Evolutionary conservation across 768 basidiomycete genomes (phyloP), one percentile per base, ranked within the genome.

Genomic region (Termitomyces sp.): DNA sequence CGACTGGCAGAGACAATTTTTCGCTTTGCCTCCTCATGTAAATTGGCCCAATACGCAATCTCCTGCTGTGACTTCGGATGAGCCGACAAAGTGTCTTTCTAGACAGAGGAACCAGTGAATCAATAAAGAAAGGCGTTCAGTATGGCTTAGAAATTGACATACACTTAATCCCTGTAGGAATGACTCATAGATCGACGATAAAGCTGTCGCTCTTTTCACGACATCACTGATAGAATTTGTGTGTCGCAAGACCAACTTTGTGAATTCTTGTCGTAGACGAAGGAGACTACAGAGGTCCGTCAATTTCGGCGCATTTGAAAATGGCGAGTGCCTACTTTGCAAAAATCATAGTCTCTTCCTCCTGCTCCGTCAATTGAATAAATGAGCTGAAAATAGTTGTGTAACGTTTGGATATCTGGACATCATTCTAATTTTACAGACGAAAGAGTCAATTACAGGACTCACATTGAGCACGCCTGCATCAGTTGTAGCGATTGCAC

Each of bases 281-380:
- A 86, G 75, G 52, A 97, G 76, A 67, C 96, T 98, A 59, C 12
- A 50, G 55, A 54, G 40, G 52, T 47, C 2, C 33, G 36, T 43
- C 26, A 51, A 34, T 7, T 5, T 33, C 0, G 22, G 18, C 9
- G 5, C 27, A 39, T 3, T 33, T 3, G 9, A 34, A 43, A 37
- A n/a, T 32, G 37, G 51, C 20, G 10, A n/a, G 18, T 12, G 14
- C 86, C 63, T 67, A 96, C 96, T 95, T 95, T 24, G 89, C 85
- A 67, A 97, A 97, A 48, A 98, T 90, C 95, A 98, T 97, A 9
- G 92, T 92, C 69, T 97, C 95, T 63, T 97, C 93, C 43, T 86
- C 88, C 59, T 91, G 88, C 39, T 82, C 82, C 3, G 91, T 92
- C 62, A 99, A 74, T 30, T 84, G 82, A 22, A 95, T 85, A 61